Evolutionary conservation across 2,329 filamentous ascomycete genomes (phyloP).

Genomic region (Fulvia fulva): DNA sequence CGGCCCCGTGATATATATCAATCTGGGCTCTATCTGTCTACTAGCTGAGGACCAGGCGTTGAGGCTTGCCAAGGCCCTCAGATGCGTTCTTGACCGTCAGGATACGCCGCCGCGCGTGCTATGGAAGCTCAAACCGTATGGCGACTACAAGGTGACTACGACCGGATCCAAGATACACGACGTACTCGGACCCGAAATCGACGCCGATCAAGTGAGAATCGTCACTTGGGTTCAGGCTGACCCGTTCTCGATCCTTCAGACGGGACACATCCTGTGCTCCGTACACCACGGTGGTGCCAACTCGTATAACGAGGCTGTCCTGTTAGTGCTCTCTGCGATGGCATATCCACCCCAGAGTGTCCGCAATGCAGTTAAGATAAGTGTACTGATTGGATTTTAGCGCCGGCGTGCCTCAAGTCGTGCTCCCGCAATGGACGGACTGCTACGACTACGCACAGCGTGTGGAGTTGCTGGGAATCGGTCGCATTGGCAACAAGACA

Average conservation of each 20-base stretch:
- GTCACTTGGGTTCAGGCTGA: not conserved
- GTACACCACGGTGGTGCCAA: conserved; percentile 1
- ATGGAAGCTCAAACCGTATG: not conserved
- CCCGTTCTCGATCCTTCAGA: not conserved
- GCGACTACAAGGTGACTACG: not conserved
- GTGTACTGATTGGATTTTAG: not conserved
- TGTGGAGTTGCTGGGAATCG: not conserved
- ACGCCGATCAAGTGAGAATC: not conserved
- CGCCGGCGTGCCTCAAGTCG: not conserved
- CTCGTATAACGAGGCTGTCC: not conserved
- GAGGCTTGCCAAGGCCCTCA: not conserved
- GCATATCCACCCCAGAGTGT: not conserved
- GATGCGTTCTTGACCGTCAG: not conserved
- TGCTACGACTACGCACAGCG: not conserved
- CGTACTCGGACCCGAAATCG: not conserved
- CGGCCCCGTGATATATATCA: not conserved
- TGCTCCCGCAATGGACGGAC: not conserved
- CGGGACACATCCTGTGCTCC: not conserved
- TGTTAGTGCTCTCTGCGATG: not conserved
- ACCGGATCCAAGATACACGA: not conserved
- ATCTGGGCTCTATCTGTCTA: not conserved
- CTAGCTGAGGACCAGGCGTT: not conserved
- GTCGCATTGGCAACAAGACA: not conserved
- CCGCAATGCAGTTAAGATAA: not conserved
- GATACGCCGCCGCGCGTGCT: not conserved